These are phyloP conservation scores for Globisporangium recalcitrans DNA, from an alignment of 352 stramenopile species.

Conservation along the genomic window DNA sequence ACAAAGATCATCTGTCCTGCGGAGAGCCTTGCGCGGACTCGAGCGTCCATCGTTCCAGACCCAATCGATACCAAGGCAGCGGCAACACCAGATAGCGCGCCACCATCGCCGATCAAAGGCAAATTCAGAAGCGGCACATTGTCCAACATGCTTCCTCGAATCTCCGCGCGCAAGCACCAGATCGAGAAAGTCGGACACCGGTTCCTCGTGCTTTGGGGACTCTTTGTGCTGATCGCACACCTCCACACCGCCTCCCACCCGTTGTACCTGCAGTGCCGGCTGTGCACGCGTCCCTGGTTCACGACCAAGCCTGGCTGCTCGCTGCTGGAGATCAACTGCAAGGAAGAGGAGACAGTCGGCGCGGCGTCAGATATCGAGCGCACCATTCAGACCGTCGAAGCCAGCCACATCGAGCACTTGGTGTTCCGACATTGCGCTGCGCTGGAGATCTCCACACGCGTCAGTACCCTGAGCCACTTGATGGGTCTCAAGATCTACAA, in stretches of 20 bases:
- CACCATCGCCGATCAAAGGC: neutral
- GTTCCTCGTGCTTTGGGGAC: slow-evolving; percentile 26
- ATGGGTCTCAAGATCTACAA: slow-evolving; percentile 24
- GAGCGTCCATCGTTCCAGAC: neutral
- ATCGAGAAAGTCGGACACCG: slow-evolving; percentile 14
- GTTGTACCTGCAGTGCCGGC: slow-evolving; percentile 23
- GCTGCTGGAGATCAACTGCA: slow-evolving; percentile 15
- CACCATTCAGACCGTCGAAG: neutral
- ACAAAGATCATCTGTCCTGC: slow-evolving; percentile 15
- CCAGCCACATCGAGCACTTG: slow-evolving; percentile 14
- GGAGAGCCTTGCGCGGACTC: neutral
- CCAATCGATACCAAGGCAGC: neutral
- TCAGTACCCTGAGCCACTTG: neutral
- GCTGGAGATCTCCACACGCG: slow-evolving; percentile 5
- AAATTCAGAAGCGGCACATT: neutral
- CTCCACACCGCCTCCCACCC: slow-evolving; percentile 19
- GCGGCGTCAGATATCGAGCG: neutral
- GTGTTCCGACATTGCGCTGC: slow-evolving; percentile 10
- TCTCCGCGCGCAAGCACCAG: neutral
- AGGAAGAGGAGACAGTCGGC: neutral
- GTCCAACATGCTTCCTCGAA: neutral
- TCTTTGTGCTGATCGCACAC: slow-evolving; percentile 23
- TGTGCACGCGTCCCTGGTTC: slow-evolving; percentile 17
- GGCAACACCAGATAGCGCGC: neutral
- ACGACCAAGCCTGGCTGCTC: slow-evolving; percentile 10